phyloP scores from a whole-genome alignment of 441 rosid genomes.

The Adansonia rubrostipa region DNA sequence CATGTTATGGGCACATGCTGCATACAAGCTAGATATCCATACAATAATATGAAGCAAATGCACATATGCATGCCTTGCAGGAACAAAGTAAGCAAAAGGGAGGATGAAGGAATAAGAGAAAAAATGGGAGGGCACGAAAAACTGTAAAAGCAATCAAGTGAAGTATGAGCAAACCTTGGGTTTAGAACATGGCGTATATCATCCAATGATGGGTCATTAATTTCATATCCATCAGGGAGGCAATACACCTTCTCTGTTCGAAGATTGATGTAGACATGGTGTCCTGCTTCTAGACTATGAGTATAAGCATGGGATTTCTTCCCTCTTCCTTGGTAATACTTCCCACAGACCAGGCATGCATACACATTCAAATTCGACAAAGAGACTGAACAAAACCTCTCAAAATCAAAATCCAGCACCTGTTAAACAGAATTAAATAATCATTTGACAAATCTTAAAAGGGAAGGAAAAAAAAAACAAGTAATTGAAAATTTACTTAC shows the following conservation, averaged over 20 bases:
- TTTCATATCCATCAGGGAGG: slow-evolving; percentile 95
- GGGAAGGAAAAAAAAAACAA: not conserved
- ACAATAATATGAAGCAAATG: not conserved
- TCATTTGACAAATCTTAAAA: not conserved
- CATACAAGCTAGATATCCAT: slow-evolving; percentile 3
- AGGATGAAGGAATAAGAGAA: slow-evolving; percentile 9
- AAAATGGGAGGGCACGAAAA: not conserved
- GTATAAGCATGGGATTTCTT: slow-evolving; percentile 95
- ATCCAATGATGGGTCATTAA: slow-evolving; percentile 90
- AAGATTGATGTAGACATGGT: slow-evolving; percentile 91
- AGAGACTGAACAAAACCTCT: slow-evolving; percentile 94
- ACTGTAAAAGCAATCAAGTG: slow-evolving; percentile 10
- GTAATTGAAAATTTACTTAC: not conserved
- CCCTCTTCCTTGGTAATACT: slow-evolving; percentile 95
- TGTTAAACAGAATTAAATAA: slow-evolving; percentile 33
- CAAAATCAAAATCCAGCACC: slow-evolving; percentile 98
- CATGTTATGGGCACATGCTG: not conserved
- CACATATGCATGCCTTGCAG: slow-evolving; percentile 9
- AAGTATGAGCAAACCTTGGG: slow-evolving; percentile 61
- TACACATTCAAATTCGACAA: slow-evolving; percentile 86
- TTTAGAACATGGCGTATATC: slow-evolving; percentile 90
- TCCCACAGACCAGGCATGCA: slow-evolving; percentile 95
- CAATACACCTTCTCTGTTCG: slow-evolving; percentile 90
- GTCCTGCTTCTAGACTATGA: slow-evolving; percentile 98
- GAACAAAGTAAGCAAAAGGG: not conserved